Percentiles rank a stretch among this genome's conserved stretches.
phyloP scores from a whole-genome alignment of 1,284 basidiomycete genomes.

The Boletus semigastroideus region DNA sequence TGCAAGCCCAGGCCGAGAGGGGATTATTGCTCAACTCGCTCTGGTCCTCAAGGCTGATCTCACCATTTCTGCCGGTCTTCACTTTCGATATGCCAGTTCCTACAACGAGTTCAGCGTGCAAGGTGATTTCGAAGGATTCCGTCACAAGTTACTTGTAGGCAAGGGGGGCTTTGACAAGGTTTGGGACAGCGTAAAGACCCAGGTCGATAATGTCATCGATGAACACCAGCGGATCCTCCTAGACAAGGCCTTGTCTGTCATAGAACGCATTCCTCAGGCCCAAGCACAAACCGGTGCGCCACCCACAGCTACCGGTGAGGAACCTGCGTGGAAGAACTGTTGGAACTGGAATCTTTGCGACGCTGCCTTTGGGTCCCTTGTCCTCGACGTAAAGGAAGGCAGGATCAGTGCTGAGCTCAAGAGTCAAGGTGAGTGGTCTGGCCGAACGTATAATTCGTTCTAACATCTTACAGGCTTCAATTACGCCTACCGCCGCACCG shows the following conservation, averaged over 20 bases:
- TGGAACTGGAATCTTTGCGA: slow-evolving; percentile 99
- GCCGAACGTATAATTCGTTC: background rate
- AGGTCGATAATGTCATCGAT: slow-evolving; percentile 92
- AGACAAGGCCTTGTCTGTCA: slow-evolving; percentile 86
- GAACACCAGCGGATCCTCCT: slow-evolving; percentile 87
- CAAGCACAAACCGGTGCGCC: slow-evolving; percentile 57
- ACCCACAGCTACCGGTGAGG: slow-evolving; percentile 61
- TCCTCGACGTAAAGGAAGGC: slow-evolving; percentile 89
- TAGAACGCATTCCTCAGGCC: slow-evolving; percentile 74
- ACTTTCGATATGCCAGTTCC: slow-evolving; percentile 94
- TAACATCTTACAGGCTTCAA: slow-evolving; percentile 74
- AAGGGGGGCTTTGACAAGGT: slow-evolving; percentile 88
- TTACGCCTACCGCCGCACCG: slow-evolving; percentile 85
- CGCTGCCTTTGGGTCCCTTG: slow-evolving; percentile 86
- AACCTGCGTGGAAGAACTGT: slow-evolving; percentile 94
- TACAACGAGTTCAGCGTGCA: slow-evolving; percentile 98
- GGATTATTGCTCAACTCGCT: slow-evolving; percentile 88
- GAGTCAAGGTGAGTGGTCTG: slow-evolving; percentile 69
- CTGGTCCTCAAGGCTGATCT: slow-evolving; percentile 93
- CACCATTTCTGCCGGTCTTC: slow-evolving; percentile 91
- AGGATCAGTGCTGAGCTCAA: slow-evolving; percentile 90
- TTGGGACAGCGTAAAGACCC: slow-evolving; percentile 91
- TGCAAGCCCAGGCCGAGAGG: slow-evolving; percentile 90
- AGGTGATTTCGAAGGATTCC: slow-evolving; percentile 86
- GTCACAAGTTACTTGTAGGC: slow-evolving; percentile 76